Base-by-base conservation (phyloP, 495 filamentous ascomycete species). In the Penicillium coprophilum region DNA sequence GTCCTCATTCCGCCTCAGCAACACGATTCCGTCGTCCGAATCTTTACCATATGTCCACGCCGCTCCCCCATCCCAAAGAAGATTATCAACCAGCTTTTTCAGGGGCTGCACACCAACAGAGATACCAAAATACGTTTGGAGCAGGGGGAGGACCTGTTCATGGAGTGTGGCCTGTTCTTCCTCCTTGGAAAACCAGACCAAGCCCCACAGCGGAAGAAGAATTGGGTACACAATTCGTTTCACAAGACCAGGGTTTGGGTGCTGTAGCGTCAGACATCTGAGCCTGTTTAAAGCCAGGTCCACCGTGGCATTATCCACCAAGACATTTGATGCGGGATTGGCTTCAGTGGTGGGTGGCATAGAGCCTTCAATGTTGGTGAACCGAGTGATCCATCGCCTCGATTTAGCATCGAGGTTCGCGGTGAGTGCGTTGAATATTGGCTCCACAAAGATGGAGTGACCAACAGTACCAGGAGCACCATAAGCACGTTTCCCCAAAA, bases 221-320 rank as follows among this genome's bases (percentile, higher is more conserved):
- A 90, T 69, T 1, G 83, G 87, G 31, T 76, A 71, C 6, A 92
- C 67, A 5, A 92, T 68, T 54, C 89, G 78, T 64, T 86, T 91
- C 17, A 84, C 80, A n/a, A 94, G 72, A 1, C 84, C 84, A 4
- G 88, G 86, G 58, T 91, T 87, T 0, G 87, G 85, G 68, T 90
- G 87, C 11, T 88, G 85, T 24, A 82, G 70, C 2, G 86, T 62
- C 7, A 94, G 67, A 6, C 74, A 71, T 30, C 72, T 74, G 7
- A 94, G 58, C 15, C 88, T 80, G 19, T 76, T 70, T 8, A 94
- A 50, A 7, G 84, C 81, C 17, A 71, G 20, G 0, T 53, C 36
- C 5, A 79, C 43, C 21, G 62, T 56, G 8, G 60, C 28, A 8
- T 66, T 60, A 9, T 61, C 57, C 4, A 75, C 63, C 11, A 73